Conservation (phyloP, 805 yeast species). For the Pichia sporocuriosa region DNA sequence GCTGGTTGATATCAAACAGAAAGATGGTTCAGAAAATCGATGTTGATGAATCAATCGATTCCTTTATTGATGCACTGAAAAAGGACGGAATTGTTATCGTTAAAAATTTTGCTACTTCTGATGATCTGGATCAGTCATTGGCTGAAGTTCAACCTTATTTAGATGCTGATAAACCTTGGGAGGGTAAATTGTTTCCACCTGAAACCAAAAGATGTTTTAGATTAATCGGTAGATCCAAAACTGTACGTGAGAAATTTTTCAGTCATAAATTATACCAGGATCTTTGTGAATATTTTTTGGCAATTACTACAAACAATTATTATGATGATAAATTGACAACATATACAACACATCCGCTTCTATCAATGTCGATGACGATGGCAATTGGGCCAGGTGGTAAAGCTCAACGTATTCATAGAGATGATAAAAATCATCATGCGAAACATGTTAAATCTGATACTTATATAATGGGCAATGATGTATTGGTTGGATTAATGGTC, state of each 20-base stretch:
- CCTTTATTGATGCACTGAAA: slow-evolving; percentile 12
- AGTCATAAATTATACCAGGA: slow-evolving; percentile 12
- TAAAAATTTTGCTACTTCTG: slow-evolving; percentile 10
- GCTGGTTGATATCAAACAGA: neutral
- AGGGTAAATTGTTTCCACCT: slow-evolving; percentile 22
- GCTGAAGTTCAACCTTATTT: slow-evolving; percentile 17
- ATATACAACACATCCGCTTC: slow-evolving; percentile 14
- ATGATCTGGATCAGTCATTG: slow-evolving; percentile 13
- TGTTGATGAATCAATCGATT: slow-evolving; percentile 7
- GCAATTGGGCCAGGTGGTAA: slow-evolving; percentile 20
- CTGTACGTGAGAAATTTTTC: slow-evolving; percentile 16
- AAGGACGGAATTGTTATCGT: slow-evolving; percentile 13
- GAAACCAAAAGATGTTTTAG: slow-evolving; percentile 19
- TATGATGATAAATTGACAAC: slow-evolving; percentile 13
- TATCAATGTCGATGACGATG: slow-evolving; percentile 16
- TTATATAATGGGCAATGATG: slow-evolving; percentile 15
- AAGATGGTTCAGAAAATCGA: slow-evolving; percentile 10
- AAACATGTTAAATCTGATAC: slow-evolving; percentile 12
- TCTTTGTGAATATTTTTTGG: slow-evolving; percentile 11
- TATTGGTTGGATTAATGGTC: slow-evolving; percentile 16
- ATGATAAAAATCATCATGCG: slow-evolving; percentile 21
- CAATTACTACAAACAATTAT: slow-evolving; percentile 11
- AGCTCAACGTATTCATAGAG: slow-evolving; percentile 19
- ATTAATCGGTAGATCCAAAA: slow-evolving; percentile 17
- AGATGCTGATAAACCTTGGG: slow-evolving; percentile 20